These are phyloP conservation scores for Paraphoma chrysanthemicola DNA, from an alignment of 2,329 filamentous ascomycete species.

Conservation along the genomic window DNA sequence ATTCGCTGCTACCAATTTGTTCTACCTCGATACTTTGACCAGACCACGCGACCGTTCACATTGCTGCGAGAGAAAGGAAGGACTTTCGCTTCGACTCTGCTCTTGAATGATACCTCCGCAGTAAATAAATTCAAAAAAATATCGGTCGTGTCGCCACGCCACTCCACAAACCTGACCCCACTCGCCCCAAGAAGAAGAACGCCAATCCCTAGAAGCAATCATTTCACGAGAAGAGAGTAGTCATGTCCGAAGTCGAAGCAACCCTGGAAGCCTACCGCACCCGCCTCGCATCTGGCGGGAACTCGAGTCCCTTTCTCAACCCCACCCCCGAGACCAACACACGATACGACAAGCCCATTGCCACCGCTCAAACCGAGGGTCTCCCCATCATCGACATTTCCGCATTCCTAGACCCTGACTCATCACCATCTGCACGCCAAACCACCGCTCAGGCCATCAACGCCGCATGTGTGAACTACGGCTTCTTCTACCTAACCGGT, in stretches of 20 bases:
- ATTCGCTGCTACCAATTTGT: neutral
- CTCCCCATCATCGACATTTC: slow-evolving; percentile 53
- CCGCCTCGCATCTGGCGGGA: slow-evolving; percentile 2
- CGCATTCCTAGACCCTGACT: slow-evolving; percentile 38
- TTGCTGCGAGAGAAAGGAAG: no score
- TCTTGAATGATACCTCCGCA: no score
- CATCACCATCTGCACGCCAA: slow-evolving; percentile 20
- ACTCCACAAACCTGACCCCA: no score
- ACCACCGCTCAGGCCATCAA: slow-evolving; percentile 42
- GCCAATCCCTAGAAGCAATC: no score
- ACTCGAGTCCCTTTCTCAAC: slow-evolving; percentile 16
- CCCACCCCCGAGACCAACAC: slow-evolving; percentile 21
- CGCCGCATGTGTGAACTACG: slow-evolving; percentile 47
- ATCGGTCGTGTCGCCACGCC: no score
- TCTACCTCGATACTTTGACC: neutral
- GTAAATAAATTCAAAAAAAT: no score
- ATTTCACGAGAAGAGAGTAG: no score
- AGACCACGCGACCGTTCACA: neutral
- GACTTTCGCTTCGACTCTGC: no score
- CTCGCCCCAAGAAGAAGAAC: no score
- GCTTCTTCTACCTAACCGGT: slow-evolving; percentile 54
- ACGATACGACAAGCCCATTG: slow-evolving; percentile 20
- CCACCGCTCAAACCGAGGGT: slow-evolving; percentile 20
- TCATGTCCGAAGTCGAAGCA: slow-evolving; percentile 21
- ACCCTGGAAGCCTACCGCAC: slow-evolving; percentile 15